A percentile compares a stretch with the other conserved stretches of the same genome.
phyloP scores from a whole-genome alignment of 139 green algal species.

The Picocystis salinarum region DNA sequence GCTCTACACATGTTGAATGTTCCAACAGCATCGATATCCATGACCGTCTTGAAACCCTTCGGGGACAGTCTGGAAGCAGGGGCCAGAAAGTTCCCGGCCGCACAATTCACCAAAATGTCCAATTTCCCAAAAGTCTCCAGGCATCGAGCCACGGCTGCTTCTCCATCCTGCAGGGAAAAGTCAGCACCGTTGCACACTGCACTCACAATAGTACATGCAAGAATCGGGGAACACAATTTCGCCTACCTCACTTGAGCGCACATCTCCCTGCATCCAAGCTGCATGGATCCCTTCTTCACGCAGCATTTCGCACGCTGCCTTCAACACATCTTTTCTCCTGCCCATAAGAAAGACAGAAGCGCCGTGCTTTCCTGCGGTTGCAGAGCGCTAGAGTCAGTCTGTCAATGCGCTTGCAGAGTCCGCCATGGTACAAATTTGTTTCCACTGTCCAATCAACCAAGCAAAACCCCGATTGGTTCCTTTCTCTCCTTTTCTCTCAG shows the following conservation, averaged over 20 bases:
- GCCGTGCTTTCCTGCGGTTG: slow-evolving; percentile 53
- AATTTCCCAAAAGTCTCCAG: slow-evolving; percentile 30
- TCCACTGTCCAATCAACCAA: no score
- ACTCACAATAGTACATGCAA: neutral
- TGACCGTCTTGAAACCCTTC: slow-evolving; percentile 76
- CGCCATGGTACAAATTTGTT: neutral
- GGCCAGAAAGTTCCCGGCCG: slow-evolving; percentile 64
- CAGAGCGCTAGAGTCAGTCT: neutral
- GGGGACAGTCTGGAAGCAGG: slow-evolving; percentile 56
- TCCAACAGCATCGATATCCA: slow-evolving; percentile 88
- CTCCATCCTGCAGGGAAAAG: slow-evolving; percentile 25
- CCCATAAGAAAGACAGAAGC: slow-evolving; percentile 52
- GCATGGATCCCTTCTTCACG: slow-evolving; percentile 23
- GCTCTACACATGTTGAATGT: slow-evolving; percentile 73
- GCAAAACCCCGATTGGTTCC: no score
- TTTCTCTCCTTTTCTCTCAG: no score
- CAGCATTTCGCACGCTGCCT: slow-evolving; percentile 29
- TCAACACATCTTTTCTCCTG: slow-evolving; percentile 44
- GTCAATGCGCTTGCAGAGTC: neutral
- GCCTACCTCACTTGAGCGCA: neutral
- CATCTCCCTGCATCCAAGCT: neutral
- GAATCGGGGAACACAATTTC: neutral
- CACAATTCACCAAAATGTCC: slow-evolving; percentile 85
- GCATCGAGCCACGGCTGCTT: slow-evolving; percentile 23
- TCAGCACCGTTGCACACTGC: neutral